Percentiles rank a stretch among this genome's conserved stretches.
phyloP scores from a whole-genome alignment of 2,329 filamentous ascomycete genomes.

The Nemania diffusa region DNA sequence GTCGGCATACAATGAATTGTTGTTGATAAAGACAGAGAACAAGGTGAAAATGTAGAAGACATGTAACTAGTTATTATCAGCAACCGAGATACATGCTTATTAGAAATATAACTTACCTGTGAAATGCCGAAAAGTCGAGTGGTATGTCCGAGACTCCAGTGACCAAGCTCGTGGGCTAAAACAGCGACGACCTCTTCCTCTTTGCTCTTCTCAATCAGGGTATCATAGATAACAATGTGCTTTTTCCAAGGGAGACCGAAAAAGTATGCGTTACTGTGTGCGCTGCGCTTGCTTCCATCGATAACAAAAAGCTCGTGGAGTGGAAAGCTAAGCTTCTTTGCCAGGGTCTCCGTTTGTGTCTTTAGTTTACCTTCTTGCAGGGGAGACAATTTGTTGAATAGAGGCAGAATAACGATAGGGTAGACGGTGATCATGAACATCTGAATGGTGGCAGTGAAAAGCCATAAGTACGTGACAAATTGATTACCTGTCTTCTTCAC shows the following conservation, averaged over 20 bases:
- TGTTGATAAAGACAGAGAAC: conserved; percentile 98
- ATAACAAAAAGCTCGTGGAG: conserved; percentile 95
- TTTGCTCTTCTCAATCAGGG: conserved; percentile 93
- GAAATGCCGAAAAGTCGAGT: conserved; percentile 89
- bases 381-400: conserved; percentile 98
- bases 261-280: conserved; percentile 94
- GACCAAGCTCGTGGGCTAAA: conserved; percentile 92
- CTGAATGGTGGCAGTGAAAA: conserved; percentile 89
- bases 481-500: conserved; percentile 91
- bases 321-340: conserved; percentile 86
- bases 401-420: conserved; percentile 88
- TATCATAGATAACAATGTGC: conserved; percentile 99
- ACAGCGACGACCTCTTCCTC: conserved; percentile 94
- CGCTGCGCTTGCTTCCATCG: conserved; percentile 87
- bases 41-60: conserved; percentile 97
- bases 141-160: conserved; percentile 97
- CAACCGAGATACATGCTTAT: not conserved
- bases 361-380: conserved; percentile 89
- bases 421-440: conserved; percentile 97
- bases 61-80: conserved; percentile 72
- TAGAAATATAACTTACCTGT: conserved; percentile 65
- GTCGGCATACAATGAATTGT: conserved; percentile 86
- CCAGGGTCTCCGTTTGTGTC: conserved; percentile 84
- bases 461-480: conserved; percentile 99
- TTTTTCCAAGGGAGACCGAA: conserved; percentile 99